Evolutionary conservation across 2,329 filamentous ascomycete species (phyloP).

Genomic region (Beauveria australis): DNA sequence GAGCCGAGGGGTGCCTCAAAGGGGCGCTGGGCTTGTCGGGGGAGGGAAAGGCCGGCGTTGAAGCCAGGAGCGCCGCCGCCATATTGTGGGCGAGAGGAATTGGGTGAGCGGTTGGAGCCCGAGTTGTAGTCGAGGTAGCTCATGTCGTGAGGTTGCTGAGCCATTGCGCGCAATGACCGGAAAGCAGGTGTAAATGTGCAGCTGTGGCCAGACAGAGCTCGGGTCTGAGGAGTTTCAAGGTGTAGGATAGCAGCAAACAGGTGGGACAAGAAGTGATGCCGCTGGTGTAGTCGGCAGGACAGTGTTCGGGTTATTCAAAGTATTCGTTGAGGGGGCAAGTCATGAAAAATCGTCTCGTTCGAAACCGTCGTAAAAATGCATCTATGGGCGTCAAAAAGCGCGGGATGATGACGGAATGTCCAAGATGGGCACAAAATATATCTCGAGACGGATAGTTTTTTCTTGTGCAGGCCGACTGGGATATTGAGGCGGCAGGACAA

Average conservation of each 20-base stretch:
- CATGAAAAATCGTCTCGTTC: slow-evolving; percentile 9
- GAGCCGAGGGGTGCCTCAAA: slow-evolving; percentile 62
- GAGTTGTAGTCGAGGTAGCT: slow-evolving; percentile 60
- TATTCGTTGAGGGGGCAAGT: slow-evolving; percentile 2
- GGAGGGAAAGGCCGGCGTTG: slow-evolving; percentile 37
- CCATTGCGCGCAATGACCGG: slow-evolving; percentile 19
- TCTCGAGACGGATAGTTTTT: not conserved
- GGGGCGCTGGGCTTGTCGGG: slow-evolving; percentile 57
- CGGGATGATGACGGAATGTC: not conserved
- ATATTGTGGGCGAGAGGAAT: slow-evolving; percentile 56
- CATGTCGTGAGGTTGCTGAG: slow-evolving; percentile 53
- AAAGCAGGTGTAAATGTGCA: not conserved
- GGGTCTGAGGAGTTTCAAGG: not conserved
- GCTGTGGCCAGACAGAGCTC: not conserved
- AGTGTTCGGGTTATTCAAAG: not conserved
- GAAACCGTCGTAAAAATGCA: slow-evolving; percentile 5
- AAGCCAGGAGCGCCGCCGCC: slow-evolving; percentile 37
- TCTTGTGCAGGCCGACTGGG: not conserved
- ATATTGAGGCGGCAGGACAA: not conserved
- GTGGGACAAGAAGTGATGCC: not conserved
- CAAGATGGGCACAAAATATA: not conserved
- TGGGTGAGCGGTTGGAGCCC: slow-evolving; percentile 55
- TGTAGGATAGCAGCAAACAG: not conserved
- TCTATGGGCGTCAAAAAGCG: not conserved
- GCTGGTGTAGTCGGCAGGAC: not conserved